Evolutionary conservation across 805 yeast species (phyloP).

Genomic region (Saccharomycopsis sp.): DNA sequence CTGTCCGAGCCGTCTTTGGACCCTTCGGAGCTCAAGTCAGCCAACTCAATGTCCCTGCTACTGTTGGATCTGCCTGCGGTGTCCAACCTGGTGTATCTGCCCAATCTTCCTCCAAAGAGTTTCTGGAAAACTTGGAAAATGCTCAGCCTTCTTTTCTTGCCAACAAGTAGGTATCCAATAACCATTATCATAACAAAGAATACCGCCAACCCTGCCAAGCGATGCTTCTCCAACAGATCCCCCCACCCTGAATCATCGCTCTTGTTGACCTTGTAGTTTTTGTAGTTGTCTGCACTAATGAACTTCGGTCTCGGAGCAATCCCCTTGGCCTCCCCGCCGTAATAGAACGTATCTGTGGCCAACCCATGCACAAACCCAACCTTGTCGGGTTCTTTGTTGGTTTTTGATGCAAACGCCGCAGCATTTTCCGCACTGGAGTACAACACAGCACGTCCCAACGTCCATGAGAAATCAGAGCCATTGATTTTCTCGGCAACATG

Average conservation of each 20-base stretch:
- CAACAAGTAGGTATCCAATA: constrained; percentile 30
- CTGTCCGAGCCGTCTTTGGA: neutral
- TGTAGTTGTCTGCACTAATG: constrained; percentile 17
- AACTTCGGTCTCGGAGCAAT: constrained; percentile 37
- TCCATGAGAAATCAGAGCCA: constrained; percentile 44
- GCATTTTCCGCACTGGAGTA: constrained; percentile 50
- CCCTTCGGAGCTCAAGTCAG: constrained; percentile 5
- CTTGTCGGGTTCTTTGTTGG: constrained; percentile 20
- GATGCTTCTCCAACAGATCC: constrained; percentile 29
- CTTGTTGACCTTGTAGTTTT: constrained; percentile 24
- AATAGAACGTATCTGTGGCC: constrained; percentile 36
- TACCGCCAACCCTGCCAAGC: constrained; percentile 31
- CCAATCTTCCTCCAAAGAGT: neutral
- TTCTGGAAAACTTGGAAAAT: neutral
- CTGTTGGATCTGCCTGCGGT: neutral
- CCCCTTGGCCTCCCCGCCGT: constrained; percentile 45
- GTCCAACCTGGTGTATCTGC: constrained; percentile 5
- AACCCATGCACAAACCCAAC: constrained; percentile 41
- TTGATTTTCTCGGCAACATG: constrained; percentile 36
- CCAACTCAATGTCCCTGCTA: constrained; percentile 17
- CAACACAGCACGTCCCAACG: constrained; percentile 50
- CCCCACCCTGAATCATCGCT: constrained; percentile 34
- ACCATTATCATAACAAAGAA: constrained; percentile 27
- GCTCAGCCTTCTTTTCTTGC: constrained; percentile 23
- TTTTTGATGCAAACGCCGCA: constrained; percentile 28